Base-by-base conservation (phyloP, 2,329 filamentous ascomycete genomes). In the Aquanectria penicillioides region DNA sequence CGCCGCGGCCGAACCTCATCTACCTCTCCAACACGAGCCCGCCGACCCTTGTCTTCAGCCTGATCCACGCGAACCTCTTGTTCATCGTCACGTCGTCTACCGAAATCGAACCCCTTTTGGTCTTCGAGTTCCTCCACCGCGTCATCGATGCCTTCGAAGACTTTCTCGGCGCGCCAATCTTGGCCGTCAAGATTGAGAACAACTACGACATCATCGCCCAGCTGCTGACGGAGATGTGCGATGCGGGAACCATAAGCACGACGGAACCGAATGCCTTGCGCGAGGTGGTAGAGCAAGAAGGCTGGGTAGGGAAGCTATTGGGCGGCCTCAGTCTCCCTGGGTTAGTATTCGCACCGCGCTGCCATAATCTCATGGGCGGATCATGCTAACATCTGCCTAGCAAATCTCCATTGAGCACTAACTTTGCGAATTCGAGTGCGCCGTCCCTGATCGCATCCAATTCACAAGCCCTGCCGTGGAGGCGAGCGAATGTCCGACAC, bases 191-290 rank as follows among this genome's bases (percentile, higher is more conserved):
- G 80, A 90, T 99, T 64, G 93, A 97, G 76, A 85, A 83, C 66
- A 93, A 88, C 76, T 98, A 98, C 77, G 92, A 98, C 86, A 89
- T 98, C 23, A 91, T 96, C 28, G 94, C 94, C 15, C 95, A 99
- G 78, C 80, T 99, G 22, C 83, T 98, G 58, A 92, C 89, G 61
- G 95, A 99, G 78, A 97, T 99, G 91, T 97, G 95, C 74, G 95
- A 99, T 81, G 92, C 89, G 34, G 95, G 95, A 13, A 85, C 89
- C n/a, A 85, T 97, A 29, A 91, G 86, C 71, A 97, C 93, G 55
- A 97, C 94, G 1, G 95, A 99, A 75, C 91, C 92, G 9, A 98
- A 99, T 80, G 92, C 94, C 17, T 78, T 99, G 70, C 86, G 93
- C 69, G 95, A 99, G 73, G 83, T 94, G 12, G 93, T 99, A 12